Evolutionary conservation across 768 basidiomycete genomes (phyloP), one percentile per base, ranked within the genome.

Genomic region (Piloderma croceum): DNA sequence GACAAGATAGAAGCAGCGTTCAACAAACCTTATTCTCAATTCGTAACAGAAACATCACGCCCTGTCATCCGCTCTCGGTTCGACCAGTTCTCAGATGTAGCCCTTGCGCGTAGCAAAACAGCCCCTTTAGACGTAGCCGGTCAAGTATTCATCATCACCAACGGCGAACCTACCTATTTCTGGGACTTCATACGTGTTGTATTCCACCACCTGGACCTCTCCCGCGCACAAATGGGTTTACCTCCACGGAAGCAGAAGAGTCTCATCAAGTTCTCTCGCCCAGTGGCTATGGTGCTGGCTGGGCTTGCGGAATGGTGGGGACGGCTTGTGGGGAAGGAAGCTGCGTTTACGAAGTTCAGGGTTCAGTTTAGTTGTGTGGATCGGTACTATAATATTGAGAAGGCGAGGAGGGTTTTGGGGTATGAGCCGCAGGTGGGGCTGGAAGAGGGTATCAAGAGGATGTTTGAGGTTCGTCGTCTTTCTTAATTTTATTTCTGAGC

Each of bases 131-230:
- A 82, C 49, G 88, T 97, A 39, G 92, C 90, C 4, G 94, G 94
- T 0, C 88, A 97, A 59, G 88, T 66, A 3, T 99, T 92, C 69
- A 94, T 91, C 73, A 88, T 99, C 63, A 93, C 92, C 42, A 98
- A 98, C 56, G 91, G 92, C 46, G 93, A 98, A 57, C 94, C 93
- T 3, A 73, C 82, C 41, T 89, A 90, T 62, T 97, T 97, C 69
- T 99, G 94, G 94, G 92, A 96, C 64, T 82, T 94, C 54, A 72
- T 81, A 22, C 76, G 90, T 5, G 62, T 74, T 3, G 63, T 96
- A n/a, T 98, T 90, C 90, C 64, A 71, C 21, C 69, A 73, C 17
- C 71, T 87, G 40, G 78, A 79, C 56, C 66, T 69, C 35, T 61
- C 66, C n/a, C 63, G 60, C 2, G 50, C 48, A 44, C 52, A 55